A percentile compares a stretch with the other conserved stretches of the same genome.
phyloP scores from a whole-genome alignment of 441 rosid species.

The Adansonia grandidieri region DNA sequence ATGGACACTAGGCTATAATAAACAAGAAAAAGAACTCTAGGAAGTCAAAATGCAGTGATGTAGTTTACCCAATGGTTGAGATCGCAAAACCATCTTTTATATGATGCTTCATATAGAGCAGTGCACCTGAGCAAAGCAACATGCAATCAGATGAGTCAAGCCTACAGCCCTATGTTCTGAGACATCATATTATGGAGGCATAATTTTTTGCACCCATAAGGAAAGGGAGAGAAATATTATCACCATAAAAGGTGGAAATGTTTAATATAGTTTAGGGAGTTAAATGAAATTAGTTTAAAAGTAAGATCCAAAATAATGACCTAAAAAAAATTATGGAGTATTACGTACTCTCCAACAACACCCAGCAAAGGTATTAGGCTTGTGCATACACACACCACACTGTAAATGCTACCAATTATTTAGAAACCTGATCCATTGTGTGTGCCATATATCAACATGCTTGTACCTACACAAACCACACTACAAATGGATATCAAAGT shows the following conservation, averaged over 20 bases:
- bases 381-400: background rate
- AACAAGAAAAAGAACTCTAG: background rate
- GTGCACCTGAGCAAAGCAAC: slow-evolving; percentile 8
- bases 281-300: background rate
- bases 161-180: slow-evolving; percentile 78
- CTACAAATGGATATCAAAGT: background rate
- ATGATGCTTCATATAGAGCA: background rate
- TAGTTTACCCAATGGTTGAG: background rate
- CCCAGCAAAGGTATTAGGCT: slow-evolving; percentile 77
- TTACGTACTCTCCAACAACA: slow-evolving; percentile 80
- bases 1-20: background rate
- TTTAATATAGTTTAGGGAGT: background rate
- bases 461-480: background rate
- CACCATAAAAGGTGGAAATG: background rate
- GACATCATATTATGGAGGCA: slow-evolving; percentile 77
- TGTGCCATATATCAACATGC: background rate
- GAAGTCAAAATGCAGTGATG: background rate
- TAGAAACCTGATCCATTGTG: background rate
- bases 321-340: slow-evolving; percentile 21
- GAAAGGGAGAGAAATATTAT: background rate
- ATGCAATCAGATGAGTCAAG: slow-evolving; percentile 57
- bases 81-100: background rate
- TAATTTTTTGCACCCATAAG: slow-evolving; percentile 55
- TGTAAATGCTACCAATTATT: background rate
- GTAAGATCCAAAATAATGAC: background rate